Percentiles rank a stretch among this genome's conserved stretches.
phyloP scores from a whole-genome alignment of 2,329 filamentous ascomycete species.

The Paradendryphiella salina region DNA sequence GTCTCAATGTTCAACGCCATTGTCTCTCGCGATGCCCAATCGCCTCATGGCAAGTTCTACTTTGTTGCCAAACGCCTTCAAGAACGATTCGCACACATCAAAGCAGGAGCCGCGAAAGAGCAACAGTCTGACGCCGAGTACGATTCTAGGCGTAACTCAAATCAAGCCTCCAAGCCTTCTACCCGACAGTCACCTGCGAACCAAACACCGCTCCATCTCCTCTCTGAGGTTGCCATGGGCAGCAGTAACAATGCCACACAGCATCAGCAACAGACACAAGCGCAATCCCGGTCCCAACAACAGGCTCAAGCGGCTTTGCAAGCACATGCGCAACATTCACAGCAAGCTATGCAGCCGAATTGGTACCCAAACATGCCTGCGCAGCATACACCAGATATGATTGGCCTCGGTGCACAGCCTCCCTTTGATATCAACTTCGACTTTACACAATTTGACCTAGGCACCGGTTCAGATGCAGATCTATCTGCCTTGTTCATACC shows the following conservation, averaged over 20 bases:
- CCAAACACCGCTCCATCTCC: slow-evolving; percentile 45
- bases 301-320: slow-evolving; percentile 31
- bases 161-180: slow-evolving; percentile 20
- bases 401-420: slow-evolving; percentile 32
- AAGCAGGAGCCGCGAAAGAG: slow-evolving; percentile 48
- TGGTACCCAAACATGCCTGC: slow-evolving; percentile 36
- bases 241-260: slow-evolving; percentile 30
- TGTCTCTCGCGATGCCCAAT: slow-evolving; percentile 46
- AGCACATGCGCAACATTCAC: slow-evolving; percentile 29
- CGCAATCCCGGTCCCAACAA: slow-evolving; percentile 26
- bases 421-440: slow-evolving; percentile 43
- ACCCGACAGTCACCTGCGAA: slow-evolving; percentile 36
- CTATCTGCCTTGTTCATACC: slow-evolving; percentile 44
- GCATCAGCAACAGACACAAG: slow-evolving; percentile 18
- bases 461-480: slow-evolving; percentile 44
- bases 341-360: slow-evolving; percentile 27
- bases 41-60: slow-evolving; percentile 54
- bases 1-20: slow-evolving; percentile 53
- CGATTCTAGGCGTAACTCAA: slow-evolving; percentile 22
- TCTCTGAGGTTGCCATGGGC: slow-evolving; percentile 48
- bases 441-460: slow-evolving; percentile 44
- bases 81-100: slow-evolving; percentile 51
- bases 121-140: slow-evolving; percentile 33
- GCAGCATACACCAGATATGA: slow-evolving; percentile 29
- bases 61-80: slow-evolving; percentile 52